phyloP scores from a whole-genome alignment of 345 rosid genomes.

The Aquilaria sinensis region DNA sequence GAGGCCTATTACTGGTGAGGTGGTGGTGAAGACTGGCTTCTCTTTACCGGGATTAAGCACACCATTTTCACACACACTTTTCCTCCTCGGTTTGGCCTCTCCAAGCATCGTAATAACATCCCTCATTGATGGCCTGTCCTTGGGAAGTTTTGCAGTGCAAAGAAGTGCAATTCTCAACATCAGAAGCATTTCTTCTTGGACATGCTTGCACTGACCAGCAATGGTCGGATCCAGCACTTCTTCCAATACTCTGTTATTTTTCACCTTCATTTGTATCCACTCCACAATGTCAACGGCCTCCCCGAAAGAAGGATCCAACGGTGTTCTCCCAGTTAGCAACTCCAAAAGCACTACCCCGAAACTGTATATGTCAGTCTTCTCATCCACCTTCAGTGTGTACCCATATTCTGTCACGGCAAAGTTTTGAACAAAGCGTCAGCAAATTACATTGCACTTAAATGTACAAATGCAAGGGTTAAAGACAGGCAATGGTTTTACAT shows the following conservation, averaged over 20 bases:
- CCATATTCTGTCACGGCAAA: constrained; percentile 57
- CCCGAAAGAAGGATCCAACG: constrained; percentile 71
- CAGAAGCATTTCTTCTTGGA: constrained; percentile 80
- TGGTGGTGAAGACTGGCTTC: constrained; percentile 43
- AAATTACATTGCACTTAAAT: not conserved
- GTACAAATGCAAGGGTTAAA: not conserved
- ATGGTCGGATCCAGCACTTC: constrained; percentile 62
- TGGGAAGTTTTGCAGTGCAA: constrained; percentile 75
- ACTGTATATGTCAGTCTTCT: constrained; percentile 88
- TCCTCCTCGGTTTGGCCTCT: constrained; percentile 84
- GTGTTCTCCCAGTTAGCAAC: constrained; percentile 75
- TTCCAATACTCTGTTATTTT: constrained; percentile 40
- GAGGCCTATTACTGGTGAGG: constrained; percentile 52
- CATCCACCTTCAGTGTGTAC: constrained; percentile 75
- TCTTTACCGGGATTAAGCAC: constrained; percentile 35
- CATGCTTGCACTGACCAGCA: constrained; percentile 73
- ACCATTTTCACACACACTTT: constrained; percentile 52
- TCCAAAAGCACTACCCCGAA: constrained; percentile 75
- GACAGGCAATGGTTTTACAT: constrained; percentile 4
- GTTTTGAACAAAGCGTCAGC: not conserved
- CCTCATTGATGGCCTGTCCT: constrained; percentile 83
- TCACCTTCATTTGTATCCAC: constrained; percentile 54
- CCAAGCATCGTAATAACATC: constrained; percentile 78
- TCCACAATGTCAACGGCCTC: constrained; percentile 65
- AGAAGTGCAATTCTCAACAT: constrained; percentile 67